phyloP scores from a whole-genome alignment of 2,329 filamentous ascomycete species.

The Endocalyx cinctus region DNA sequence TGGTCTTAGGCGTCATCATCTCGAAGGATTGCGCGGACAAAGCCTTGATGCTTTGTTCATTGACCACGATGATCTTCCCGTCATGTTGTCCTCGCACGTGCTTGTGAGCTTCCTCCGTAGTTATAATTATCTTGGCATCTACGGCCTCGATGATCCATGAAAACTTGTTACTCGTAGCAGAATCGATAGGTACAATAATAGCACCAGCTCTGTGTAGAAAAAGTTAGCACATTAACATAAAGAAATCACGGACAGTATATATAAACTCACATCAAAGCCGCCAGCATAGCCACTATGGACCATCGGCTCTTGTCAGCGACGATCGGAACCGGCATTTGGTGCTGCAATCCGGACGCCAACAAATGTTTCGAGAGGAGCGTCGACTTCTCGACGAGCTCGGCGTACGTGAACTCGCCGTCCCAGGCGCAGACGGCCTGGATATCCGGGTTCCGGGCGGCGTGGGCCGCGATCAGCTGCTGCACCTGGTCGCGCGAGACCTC shows the following conservation, averaged over 20 bases:
- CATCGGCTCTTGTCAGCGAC: constrained; percentile 66
- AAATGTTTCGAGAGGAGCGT: constrained; percentile 25
- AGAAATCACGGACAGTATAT: too few relatives aligned
- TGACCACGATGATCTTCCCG: constrained; percentile 38
- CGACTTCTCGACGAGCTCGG: constrained; percentile 23
- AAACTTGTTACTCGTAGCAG: constrained; percentile 36
- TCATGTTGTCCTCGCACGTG: constrained; percentile 35
- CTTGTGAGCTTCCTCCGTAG: constrained; percentile 37
- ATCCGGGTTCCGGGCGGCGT: constrained; percentile 34
- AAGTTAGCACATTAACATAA: constrained; percentile 1
- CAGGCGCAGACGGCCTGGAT: constrained; percentile 28
- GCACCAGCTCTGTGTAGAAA: constrained; percentile 35
- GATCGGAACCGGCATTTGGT: constrained; percentile 52
- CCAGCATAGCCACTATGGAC: constrained; percentile 65
- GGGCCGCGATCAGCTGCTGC: constrained; percentile 40
- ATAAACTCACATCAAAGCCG: constrained; percentile 60
- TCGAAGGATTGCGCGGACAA: constrained; percentile 26
- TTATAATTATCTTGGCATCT: constrained; percentile 39
- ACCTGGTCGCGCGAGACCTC: constrained; percentile 37
- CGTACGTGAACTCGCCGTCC: constrained; percentile 27
- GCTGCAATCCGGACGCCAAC: constrained; percentile 21
- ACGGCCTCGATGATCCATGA: constrained; percentile 39
- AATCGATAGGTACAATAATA: constrained; percentile 46
- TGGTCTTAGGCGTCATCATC: constrained; percentile 26
- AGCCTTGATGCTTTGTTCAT: constrained; percentile 35